Percentiles rank a stretch among this genome's conserved stretches.
phyloP scores from a whole-genome alignment of 129 eudicot genomes.

The Sambucus nigra region DNA sequence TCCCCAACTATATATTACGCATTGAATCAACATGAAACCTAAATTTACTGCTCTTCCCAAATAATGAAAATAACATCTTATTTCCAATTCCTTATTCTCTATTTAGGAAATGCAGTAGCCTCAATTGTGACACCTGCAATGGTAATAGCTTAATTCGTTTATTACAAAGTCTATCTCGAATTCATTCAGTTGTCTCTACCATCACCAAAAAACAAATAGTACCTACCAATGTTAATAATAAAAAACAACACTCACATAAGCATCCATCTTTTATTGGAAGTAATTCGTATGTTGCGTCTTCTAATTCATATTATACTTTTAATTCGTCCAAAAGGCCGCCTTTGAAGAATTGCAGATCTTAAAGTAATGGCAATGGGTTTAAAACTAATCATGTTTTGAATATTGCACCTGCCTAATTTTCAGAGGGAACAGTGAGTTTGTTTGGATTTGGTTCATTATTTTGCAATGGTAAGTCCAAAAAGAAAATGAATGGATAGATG shows the following conservation, averaged over 20 bases:
- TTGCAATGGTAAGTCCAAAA: conserved; percentile 50
- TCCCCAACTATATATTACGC: no score
- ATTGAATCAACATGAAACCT: no score
- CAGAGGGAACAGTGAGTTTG: conserved; percentile 48
- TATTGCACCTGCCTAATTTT: conserved; percentile 41
- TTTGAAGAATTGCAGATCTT: conserved; percentile 23
- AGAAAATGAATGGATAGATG: conserved; percentile 41
- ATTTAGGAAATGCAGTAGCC: conserved; percentile 61
- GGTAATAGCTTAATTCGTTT: conserved; percentile 40
- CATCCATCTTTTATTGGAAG: conserved; percentile 19
- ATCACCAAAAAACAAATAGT: conserved; percentile 24
- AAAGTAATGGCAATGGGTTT: conserved; percentile 28
- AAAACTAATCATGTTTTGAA: conserved; percentile 56
- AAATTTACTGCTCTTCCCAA: no score
- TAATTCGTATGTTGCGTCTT: conserved; percentile 18
- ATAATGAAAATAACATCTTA: no score
- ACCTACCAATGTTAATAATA: conserved; percentile 12
- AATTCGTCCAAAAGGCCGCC: conserved; percentile 23
- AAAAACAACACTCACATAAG: conserved; percentile 35
- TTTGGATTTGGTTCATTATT: conserved; percentile 66
- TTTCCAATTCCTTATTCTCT: no score
- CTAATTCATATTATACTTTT: conserved; percentile 13
- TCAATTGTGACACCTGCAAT: conserved; percentile 32
- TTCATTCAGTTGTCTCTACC: conserved; percentile 70
- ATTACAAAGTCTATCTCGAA: conserved; percentile 38